phyloP scores from a whole-genome alignment of 306 rosid species.

The Arachis hypogaea region DNA sequence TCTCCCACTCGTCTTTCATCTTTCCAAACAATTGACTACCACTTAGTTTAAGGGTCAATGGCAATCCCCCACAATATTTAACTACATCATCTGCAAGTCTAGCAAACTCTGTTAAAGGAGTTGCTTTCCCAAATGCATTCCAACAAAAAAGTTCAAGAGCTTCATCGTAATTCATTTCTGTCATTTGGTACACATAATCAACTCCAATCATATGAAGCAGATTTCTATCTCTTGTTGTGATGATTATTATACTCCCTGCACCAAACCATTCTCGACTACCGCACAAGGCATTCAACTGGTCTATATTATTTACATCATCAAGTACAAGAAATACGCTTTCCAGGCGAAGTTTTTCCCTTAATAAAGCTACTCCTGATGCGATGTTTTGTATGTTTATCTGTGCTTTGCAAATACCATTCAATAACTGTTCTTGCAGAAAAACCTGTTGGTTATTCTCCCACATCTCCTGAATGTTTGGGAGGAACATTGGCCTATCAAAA shows the following conservation, averaged over 20 bases:
- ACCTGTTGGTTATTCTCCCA: background rate
- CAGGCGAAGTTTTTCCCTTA: background rate
- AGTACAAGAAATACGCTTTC: conserved; percentile 31
- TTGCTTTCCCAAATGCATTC: conserved; percentile 13
- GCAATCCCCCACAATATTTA: conserved; percentile 13
- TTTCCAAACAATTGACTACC: background rate
- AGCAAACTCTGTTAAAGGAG: background rate
- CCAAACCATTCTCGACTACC: conserved; percentile 24
- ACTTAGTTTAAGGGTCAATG: conserved; percentile 15
- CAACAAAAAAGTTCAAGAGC: conserved; percentile 9
- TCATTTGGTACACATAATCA: background rate
- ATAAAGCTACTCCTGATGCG: background rate
- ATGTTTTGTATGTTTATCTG: background rate
- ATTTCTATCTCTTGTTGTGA: conserved; percentile 13
- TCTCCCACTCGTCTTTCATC: background rate
- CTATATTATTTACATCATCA: conserved; percentile 13
- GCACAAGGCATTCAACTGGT: conserved; percentile 25
- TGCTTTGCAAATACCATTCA: background rate
- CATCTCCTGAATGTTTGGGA: background rate
- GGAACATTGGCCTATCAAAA: background rate
- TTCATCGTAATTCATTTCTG: background rate
- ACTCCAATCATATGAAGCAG: background rate
- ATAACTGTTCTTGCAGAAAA: conserved; percentile 12
- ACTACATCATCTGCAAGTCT: background rate
- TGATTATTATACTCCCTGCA: conserved; percentile 27